A percentile compares a stretch with the other conserved stretches of the same genome.
Evolutionary conservation across 768 basidiomycete genomes (phyloP).

Genomic region (Suillus tomentosus): DNA sequence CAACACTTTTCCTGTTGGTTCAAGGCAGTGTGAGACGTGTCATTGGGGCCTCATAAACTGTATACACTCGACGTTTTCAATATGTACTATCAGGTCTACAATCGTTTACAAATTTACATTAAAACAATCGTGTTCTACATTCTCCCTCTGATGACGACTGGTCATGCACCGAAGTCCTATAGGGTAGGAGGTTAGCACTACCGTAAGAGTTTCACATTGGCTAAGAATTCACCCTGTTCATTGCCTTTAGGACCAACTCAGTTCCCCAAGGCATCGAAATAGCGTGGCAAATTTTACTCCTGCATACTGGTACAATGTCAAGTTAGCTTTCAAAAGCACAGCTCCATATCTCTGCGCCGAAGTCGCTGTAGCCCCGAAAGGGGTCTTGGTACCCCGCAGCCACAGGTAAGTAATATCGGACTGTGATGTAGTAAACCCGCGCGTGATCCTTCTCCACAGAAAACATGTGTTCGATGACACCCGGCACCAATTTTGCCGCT

Average conservation of each 20-base stretch:
- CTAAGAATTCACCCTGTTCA: slow-evolving; percentile 10
- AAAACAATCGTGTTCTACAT: too few relatives aligned
- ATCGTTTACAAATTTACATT: too few relatives aligned
- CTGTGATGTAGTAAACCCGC: background rate
- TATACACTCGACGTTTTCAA: too few relatives aligned
- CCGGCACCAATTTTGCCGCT: background rate
- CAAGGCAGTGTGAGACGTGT: too few relatives aligned
- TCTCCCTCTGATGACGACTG: too few relatives aligned
- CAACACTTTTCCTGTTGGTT: too few relatives aligned
- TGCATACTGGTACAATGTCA: slow-evolving; percentile 1
- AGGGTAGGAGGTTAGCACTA: background rate
- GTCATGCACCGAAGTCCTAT: too few relatives aligned
- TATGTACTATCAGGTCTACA: too few relatives aligned
- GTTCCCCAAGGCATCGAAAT: slow-evolving; percentile 12
- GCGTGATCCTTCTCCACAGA: background rate
- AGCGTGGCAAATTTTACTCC: slow-evolving; percentile 6
- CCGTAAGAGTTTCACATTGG: too few relatives aligned
- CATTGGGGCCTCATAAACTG: too few relatives aligned
- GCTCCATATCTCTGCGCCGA: slow-evolving; percentile 10
- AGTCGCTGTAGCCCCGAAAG: slow-evolving; percentile 14
- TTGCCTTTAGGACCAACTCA: background rate
- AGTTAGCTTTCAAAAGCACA: background rate
- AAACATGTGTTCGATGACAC: slow-evolving; percentile 11
- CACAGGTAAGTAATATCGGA: slow-evolving; percentile 10
- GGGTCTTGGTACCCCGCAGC: slow-evolving; percentile 8